Evolutionary conservation across 192 early-diverging fungal species (phyloP).

Genomic region (Ambispora gerdemannii): DNA sequence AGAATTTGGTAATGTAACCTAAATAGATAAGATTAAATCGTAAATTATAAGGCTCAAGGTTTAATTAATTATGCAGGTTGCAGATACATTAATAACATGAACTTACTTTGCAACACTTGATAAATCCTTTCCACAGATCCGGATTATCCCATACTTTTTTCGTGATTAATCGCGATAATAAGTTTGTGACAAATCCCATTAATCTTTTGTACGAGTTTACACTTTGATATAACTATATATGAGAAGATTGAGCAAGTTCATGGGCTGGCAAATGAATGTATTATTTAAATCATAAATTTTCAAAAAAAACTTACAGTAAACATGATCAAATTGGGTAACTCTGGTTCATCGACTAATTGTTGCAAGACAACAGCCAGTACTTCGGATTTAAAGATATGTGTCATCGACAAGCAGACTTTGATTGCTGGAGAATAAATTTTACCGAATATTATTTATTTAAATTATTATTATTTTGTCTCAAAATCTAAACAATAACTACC

Average conservation of each 20-base stretch:
- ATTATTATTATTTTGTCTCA: too few species aligned
- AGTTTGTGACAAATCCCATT: conserved; percentile 52
- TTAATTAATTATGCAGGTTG: too few species aligned
- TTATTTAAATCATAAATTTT: too few species aligned
- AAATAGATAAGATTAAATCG: too few species aligned
- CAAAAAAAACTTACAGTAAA: conserved; percentile 50
- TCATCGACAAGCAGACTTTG: conserved; percentile 67
- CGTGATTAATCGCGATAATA: conserved; percentile 58
- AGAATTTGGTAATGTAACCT: conserved; percentile 34
- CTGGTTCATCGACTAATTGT: conserved; percentile 63
- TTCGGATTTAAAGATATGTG: conserved; percentile 66
- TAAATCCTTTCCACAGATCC: conserved; percentile 76
- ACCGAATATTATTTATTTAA: too few species aligned
- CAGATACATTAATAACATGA: not conserved
- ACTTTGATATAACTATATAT: conserved; percentile 45
- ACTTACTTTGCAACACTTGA: conserved; percentile 57
- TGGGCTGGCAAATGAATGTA: too few species aligned
- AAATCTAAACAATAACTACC: conserved; percentile 45
- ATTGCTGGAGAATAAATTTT: too few species aligned
- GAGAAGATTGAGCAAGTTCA: too few species aligned
- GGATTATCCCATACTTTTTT: conserved; percentile 67
- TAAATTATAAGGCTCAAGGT: too few species aligned
- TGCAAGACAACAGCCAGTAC: conserved; percentile 64
- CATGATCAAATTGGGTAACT: conserved; percentile 73
- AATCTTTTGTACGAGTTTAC: conserved; percentile 63